Evolutionary conservation across 2,329 filamentous ascomycete species (phyloP), one percentile per base, ranked within the genome.

Genomic region (Pseudogymnoascus sp.): DNA sequence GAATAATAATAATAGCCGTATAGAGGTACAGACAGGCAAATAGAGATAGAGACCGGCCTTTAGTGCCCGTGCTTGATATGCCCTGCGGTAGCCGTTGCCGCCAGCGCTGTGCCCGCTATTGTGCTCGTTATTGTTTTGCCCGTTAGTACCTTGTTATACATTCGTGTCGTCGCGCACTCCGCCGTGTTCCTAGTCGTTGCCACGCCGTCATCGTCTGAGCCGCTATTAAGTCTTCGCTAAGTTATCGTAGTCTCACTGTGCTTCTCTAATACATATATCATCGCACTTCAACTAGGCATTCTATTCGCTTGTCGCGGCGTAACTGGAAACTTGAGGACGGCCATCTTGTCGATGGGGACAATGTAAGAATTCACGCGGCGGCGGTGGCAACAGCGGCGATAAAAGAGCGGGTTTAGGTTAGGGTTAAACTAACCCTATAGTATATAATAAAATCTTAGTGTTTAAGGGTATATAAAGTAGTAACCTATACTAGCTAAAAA

Each of bases 141-240:
- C 62, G 59, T 25, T 43, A 65, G 55, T 62, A 65, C 60, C 60
- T 63, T 64, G 64, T 65, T 59, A 63, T 65, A 65, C 63, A 60
- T 66, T 66, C 59, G 64, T 61, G 61, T 66, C 33, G 63, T 35
- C 59, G 49, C 33, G 64, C 61, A n/a, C 63, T 62, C 59, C 52
- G 64, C 61, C 35, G 63, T 65, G 41, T 55, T 63, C 38, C 16
- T 9, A 40, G 37, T 16, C 38, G 38, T 41, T 41, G 38, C 6
- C 38, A 41, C 1, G 61, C 16, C 16, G 52, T 55, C 8, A 62
- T 38, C 59, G 58, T 45, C 0, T 41, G 52, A 41, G 38, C 4
- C 16, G 5, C 38, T 41, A 18, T 40, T 18, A 40, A 40, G 38
- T 40, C 38, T 40, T 40, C n/a, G 5, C 38, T 7, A 40, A n/a